Evolutionary conservation across 2,329 filamentous ascomycete genomes (phyloP), one percentile per base, ranked within the genome.

Genomic region (Beauveria sp.): DNA sequence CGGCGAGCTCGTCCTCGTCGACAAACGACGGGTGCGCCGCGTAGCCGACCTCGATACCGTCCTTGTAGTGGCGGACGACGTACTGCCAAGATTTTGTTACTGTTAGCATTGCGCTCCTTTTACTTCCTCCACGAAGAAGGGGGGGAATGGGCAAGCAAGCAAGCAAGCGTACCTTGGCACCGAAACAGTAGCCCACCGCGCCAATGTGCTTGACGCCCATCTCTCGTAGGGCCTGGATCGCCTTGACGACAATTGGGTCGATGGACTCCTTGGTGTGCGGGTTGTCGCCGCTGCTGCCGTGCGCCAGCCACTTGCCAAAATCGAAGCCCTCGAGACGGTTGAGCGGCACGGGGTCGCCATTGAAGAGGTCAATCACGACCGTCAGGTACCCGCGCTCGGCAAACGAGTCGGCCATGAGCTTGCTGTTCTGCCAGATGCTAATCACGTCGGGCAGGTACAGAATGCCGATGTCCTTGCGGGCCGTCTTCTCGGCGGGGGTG

Each of bases 21-120:
- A 89, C 79, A 63, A 86, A 79, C 43, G 81, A 85, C 0, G 87
- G 87, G 68, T 90, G 87, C 0, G 86, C 87, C 9, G 81, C 78
- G 66, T 80, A 90, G 5, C 82, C 86, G 7, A 70, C 86, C 60
- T 86, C 79, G 26, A 86, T 76, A 5, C 76, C 78, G 61, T 78
- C 53, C 61, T 81, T 79, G 76, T 81, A 81, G 78, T 87, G 88
- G 47, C 91, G 85, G 58, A 81, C 80, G 40, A 90, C 84, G 72
- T 89, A 92, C 83, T 87, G 24, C 1, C 18, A 20, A 12, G 16
- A 5, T 38, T 40, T 16, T 2, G 5, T 6, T 16, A 12, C 34
- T 43, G 43, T 53, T 28, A 50, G 28, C 45, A 10, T 26, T 26
- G 5, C 46, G 7, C 22, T 26, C 46, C 5, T 26, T 49, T n/a